These are phyloP conservation scores for Cerioporus squamosus DNA, from an alignment of 1,284 basidiomycete genomes.

Conservation along the genomic window DNA sequence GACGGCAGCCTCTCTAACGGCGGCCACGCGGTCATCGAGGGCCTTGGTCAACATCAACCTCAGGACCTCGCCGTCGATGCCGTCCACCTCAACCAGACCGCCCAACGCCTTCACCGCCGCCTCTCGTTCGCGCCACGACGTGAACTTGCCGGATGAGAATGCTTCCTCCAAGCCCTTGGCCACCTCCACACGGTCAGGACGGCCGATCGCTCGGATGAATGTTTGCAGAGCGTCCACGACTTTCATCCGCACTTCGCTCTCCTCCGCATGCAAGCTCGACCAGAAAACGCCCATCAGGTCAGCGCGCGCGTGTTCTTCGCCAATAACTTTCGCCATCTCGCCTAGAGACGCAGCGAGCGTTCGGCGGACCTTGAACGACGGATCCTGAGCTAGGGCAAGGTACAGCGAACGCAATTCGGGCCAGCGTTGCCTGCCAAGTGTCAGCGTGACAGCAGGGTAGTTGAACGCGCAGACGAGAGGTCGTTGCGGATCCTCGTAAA, in stretches of 20 bases:
- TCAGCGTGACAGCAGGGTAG: slow-evolving; percentile 89
- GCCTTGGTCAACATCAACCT: slow-evolving; percentile 62
- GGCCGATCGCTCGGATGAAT: slow-evolving; percentile 61
- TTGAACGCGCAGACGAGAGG: slow-evolving; percentile 94
- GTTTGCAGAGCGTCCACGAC: slow-evolving; percentile 65
- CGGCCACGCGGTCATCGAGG: slow-evolving; percentile 81
- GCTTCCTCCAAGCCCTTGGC: slow-evolving; percentile 43
- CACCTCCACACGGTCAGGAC: slow-evolving; percentile 53
- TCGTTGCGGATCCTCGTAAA: slow-evolving; percentile 64
- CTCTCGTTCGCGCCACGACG: slow-evolving; percentile 88
- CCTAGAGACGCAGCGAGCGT: slow-evolving; percentile 89
- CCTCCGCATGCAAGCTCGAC: slow-evolving; percentile 60
- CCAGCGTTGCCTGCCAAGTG: slow-evolving; percentile 83
- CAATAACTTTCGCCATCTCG: slow-evolving; percentile 88
- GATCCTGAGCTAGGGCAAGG: slow-evolving; percentile 61
- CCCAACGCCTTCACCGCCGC: slow-evolving; percentile 62
- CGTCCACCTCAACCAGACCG: slow-evolving; percentile 36
- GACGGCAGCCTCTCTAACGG: slow-evolving; percentile 83
- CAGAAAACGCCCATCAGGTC: slow-evolving; percentile 84
- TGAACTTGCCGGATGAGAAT: slow-evolving; percentile 65
- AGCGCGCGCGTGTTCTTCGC: slow-evolving; percentile 64
- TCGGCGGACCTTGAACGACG: slow-evolving; percentile 67
- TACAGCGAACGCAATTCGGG: slow-evolving; percentile 75
- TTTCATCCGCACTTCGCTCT: slow-evolving; percentile 74
- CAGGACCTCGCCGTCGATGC: slow-evolving; percentile 35